A percentile compares a stretch with the other conserved stretches of the same genome.
These are phyloP conservation scores for Cladosporium sp. DNA, from an alignment of 2,329 filamentous ascomycete species.

Conservation along the genomic window DNA sequence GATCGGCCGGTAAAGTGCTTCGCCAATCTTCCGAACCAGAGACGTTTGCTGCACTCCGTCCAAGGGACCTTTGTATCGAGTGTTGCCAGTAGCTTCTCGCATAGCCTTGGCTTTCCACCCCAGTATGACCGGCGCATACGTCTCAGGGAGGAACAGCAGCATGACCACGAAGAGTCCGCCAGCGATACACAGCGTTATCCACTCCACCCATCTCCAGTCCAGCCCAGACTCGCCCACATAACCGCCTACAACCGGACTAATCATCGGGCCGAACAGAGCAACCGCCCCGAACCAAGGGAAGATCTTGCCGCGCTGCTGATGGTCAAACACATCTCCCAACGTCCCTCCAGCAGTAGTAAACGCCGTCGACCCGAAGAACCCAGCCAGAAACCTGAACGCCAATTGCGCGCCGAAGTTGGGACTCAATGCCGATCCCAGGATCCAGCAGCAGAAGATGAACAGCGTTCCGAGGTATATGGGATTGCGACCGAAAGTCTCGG, in stretches of 20 bases:
- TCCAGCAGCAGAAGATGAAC: conserved; percentile 24
- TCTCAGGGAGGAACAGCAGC: conserved; percentile 52
- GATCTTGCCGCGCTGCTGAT: conserved; percentile 12
- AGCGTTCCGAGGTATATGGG: conserved; percentile 28
- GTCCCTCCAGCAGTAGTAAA: conserved; percentile 24
- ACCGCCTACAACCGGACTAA: conserved; percentile 25
- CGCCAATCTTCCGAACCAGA: background rate
- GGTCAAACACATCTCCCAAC: conserved; percentile 9
- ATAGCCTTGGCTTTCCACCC: conserved; percentile 40
- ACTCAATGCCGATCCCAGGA: conserved; percentile 21
- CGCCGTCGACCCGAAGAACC: conserved; percentile 26
- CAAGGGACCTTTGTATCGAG: conserved; percentile 25
- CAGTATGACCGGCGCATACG: conserved; percentile 45
- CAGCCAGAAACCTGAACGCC: conserved; percentile 31
- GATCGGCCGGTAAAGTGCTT: conserved; percentile 23
- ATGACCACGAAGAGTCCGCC: conserved; percentile 31
- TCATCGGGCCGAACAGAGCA: conserved; percentile 21
- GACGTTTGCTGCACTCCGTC: background rate
- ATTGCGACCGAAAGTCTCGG: conserved; percentile 41
- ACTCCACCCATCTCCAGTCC: conserved; percentile 43
- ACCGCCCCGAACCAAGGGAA: conserved; percentile 6
- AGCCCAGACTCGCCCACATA: conserved; percentile 23
- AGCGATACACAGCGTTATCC: conserved; percentile 40
- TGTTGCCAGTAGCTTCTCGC: conserved; percentile 29
- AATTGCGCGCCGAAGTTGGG: conserved; percentile 27